phyloP scores from a whole-genome alignment of 2,329 filamentous ascomycete species.

The Fusarium gaditjirri region DNA sequence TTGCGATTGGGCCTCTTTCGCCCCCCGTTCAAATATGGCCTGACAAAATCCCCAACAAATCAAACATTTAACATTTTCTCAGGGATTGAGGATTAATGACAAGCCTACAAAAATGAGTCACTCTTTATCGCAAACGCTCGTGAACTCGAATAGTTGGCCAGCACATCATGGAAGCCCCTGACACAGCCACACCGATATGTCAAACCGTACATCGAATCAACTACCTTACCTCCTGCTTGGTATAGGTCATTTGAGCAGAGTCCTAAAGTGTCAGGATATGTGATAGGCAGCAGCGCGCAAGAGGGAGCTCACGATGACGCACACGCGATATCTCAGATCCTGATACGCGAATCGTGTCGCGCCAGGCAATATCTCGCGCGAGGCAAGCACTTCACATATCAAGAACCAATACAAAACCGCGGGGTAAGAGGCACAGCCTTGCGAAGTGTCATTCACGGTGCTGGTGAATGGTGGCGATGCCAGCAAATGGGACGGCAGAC shows the following conservation, averaged over 20 bases:
- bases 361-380: slow-evolving; percentile 3
- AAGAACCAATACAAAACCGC: slow-evolving; percentile 9
- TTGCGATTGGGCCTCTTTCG: slow-evolving; percentile 22
- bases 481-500: slow-evolving; percentile 11
- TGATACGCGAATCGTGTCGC: slow-evolving; percentile 6
- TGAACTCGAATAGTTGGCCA: slow-evolving; percentile 9
- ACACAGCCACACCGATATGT: slow-evolving; percentile 36
- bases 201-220: slow-evolving; percentile 13
- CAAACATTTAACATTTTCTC: neutral
- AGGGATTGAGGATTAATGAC: neutral
- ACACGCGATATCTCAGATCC: neutral
- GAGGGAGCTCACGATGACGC: slow-evolving; percentile 16
- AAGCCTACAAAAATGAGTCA: slow-evolving; percentile 21
- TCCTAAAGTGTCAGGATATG: slow-evolving; percentile 5
- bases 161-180: neutral
- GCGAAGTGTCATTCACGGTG: slow-evolving; percentile 21
- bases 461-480: slow-evolving; percentile 20
- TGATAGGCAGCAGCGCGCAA: slow-evolving; percentile 36
- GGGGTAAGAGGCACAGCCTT: slow-evolving; percentile 16
- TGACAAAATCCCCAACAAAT: neutral
- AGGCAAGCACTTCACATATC: slow-evolving; percentile 14
- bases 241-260: slow-evolving; percentile 8
- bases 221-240: neutral
- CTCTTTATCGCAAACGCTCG: neutral
- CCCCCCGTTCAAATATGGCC: slow-evolving; percentile 1